Evolutionary conservation across 2,329 filamentous ascomycete genomes (phyloP).

Genomic region (Trichocomaceae sp.): DNA sequence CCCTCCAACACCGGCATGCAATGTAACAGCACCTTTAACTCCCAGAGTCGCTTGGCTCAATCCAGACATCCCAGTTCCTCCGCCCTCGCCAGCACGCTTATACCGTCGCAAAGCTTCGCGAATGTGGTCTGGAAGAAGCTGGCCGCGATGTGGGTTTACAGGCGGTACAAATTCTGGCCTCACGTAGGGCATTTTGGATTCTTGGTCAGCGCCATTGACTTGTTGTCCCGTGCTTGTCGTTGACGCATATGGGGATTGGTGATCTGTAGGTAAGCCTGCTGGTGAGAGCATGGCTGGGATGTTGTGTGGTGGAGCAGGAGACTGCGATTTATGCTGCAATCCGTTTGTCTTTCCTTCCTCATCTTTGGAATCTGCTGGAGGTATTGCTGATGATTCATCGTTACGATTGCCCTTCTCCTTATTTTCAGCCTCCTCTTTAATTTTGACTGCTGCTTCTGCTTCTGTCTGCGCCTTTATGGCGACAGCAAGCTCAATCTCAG

Average conservation of each 20-base stretch:
- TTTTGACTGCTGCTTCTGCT: constrained; percentile 28
- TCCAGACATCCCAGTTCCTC: constrained; percentile 43
- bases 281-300: constrained; percentile 14
- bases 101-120: constrained; percentile 44
- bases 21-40: constrained; percentile 38
- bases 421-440: constrained; percentile 17
- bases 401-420: not conserved
- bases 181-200: constrained; percentile 13
- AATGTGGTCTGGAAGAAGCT: constrained; percentile 44
- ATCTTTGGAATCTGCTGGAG: constrained; percentile 2
- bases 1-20: constrained; percentile 37
- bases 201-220: constrained; percentile 8
- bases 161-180: constrained; percentile 30
- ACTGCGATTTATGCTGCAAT: constrained; percentile 17
- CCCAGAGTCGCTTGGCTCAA: constrained; percentile 42
- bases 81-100: constrained; percentile 44
- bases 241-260: constrained; percentile 11
- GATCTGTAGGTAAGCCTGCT: constrained; percentile 8
- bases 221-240: constrained; percentile 23
- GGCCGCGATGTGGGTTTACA: constrained; percentile 42
- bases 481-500: constrained; percentile 33
- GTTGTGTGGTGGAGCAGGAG: constrained; percentile 4
- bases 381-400: not conserved
- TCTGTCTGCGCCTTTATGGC: constrained; percentile 25
- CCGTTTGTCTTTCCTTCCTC: constrained; percentile 13